These are phyloP conservation scores for Pleurostoma richardsiae DNA, from an alignment of 2,329 filamentous ascomycete genomes.

Conservation along the genomic window DNA sequence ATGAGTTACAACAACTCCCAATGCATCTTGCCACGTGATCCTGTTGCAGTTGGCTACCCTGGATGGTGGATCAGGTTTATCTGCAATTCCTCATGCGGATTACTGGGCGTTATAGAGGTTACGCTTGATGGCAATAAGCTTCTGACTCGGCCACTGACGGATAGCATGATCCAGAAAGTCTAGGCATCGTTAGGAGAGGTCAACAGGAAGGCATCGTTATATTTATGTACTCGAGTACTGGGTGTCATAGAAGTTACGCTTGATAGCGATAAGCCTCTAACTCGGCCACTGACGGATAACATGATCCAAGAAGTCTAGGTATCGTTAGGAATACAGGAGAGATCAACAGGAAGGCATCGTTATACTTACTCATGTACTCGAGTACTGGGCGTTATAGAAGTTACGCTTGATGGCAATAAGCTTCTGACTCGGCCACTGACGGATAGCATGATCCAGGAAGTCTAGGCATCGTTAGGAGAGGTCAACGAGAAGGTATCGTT, in stretches of 20 bases:
- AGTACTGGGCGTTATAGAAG: slow-evolving; percentile 56
- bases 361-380: slow-evolving; percentile 51
- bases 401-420: slow-evolving; percentile 73
- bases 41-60: slow-evolving; percentile 64
- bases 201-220: too few relatives aligned
- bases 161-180: slow-evolving; percentile 87
- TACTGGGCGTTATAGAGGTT: slow-evolving; percentile 64
- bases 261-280: slow-evolving; percentile 62
- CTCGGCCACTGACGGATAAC: slow-evolving; percentile 76
- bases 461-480: slow-evolving; percentile 50
- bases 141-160: slow-evolving; percentile 68
- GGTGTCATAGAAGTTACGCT: slow-evolving; percentile 72
- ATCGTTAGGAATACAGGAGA: slow-evolving; percentile 22
- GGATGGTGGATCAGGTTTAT: slow-evolving; percentile 59
- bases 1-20: too few relatives aligned
- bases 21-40: too few relatives aligned
- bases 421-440: slow-evolving; percentile 66
- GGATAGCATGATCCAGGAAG: slow-evolving; percentile 85
- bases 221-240: slow-evolving; percentile 37
- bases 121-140: slow-evolving; percentile 59
- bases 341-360: too few relatives aligned
- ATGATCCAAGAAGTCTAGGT: slow-evolving; percentile 86
- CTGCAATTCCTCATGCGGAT: background rate
- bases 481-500: too few relatives aligned
- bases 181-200: slow-evolving; percentile 42